Base-by-base conservation (phyloP, 2,329 filamentous ascomycete species). In the Sarocladium oryzae region DNA sequence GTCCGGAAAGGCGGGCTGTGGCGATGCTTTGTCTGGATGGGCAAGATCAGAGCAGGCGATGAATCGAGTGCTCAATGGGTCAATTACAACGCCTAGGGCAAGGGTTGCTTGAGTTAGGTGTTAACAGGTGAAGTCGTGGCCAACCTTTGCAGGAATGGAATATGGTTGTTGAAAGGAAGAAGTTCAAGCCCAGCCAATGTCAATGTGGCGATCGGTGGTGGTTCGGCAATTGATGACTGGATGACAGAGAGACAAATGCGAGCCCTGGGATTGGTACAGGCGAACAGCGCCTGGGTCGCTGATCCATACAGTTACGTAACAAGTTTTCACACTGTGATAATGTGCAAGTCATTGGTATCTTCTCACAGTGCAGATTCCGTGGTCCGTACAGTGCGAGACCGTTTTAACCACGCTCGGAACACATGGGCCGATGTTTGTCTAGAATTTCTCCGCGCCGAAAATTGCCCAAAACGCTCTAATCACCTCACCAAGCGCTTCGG, bases 241-340 rank as follows among this genome's bases (percentile, higher is more conserved):
- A 48, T 48, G 43, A 48, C 43, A 32, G 43, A 48, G 26, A 48
- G 43, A 48, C n/a, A 48, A 48, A 48, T 48, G n/a, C 15, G 26
- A 20, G 15, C 26, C 43, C 6, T 48, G n/a, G 43, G 43, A 48
- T 48, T 48, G 43, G 43, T 33, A 48, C 43, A 16, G 28, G n/a
- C n/a, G 43, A 26, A 11, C 28, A 9, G 10, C 9, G 13, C 20
- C 28, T 4, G 33, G n/a, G 5, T 2, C 4, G 40, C 4, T 3
- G 40, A n/a, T 16, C 40, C 40, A 43, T 26, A 43, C 40, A 26
- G 40, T 43, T 15, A 10, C 10, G 40, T 43, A 11, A 43, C 21
- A 43, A 8, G 15, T n/a, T 8, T 10, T 3, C 16, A 23, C 40
- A 43, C 40, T 43, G 40, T 43, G 8, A n/a, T n/a, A 9, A 36